Conservation (phyloP, 2,329 filamentous ascomycete species). For the Fusarium sp. region DNA sequence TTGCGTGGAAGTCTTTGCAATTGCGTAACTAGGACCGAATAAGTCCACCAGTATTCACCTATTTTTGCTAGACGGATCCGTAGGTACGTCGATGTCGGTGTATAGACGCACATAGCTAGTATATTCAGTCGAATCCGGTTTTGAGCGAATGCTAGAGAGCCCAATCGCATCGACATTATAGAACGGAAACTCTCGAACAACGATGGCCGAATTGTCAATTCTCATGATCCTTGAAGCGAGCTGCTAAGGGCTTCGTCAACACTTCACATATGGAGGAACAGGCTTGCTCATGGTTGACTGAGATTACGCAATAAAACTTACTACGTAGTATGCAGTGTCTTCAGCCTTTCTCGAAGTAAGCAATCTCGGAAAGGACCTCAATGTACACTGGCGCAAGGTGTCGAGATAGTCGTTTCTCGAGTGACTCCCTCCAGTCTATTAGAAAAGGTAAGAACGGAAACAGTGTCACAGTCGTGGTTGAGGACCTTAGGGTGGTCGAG, state of each 20-base stretch:
- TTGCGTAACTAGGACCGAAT: constrained; percentile 32
- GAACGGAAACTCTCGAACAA: constrained; percentile 40
- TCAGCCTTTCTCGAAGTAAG: constrained; percentile 8
- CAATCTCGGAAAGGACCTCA: neutral
- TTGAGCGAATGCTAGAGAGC: neutral
- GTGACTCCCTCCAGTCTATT: neutral
- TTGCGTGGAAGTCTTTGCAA: constrained; percentile 1
- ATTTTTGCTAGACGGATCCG: constrained; percentile 1
- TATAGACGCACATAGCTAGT: neutral
- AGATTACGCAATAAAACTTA: constrained; percentile 5
- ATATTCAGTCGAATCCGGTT: neutral
- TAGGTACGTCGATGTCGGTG: constrained; percentile 6
- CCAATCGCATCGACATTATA: constrained; percentile 7
- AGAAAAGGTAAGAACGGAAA: neutral
- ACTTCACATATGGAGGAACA: constrained; percentile 21
- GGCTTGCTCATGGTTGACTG: constrained; percentile 16
- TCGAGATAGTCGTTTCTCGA: neutral
- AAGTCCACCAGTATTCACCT: neutral
- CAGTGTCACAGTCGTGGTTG: neutral
- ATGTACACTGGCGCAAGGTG: neutral
- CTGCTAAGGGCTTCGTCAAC: constrained; percentile 22
- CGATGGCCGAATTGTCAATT: constrained; percentile 6
- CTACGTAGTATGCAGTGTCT: neutral
- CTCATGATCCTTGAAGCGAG: constrained; percentile 1
- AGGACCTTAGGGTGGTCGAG: neutral